A percentile compares a stretch with the other conserved stretches of the same genome.
Conservation (phyloP, 2,329 filamentous ascomycete species). For the Blastomyces silverae region DNA sequence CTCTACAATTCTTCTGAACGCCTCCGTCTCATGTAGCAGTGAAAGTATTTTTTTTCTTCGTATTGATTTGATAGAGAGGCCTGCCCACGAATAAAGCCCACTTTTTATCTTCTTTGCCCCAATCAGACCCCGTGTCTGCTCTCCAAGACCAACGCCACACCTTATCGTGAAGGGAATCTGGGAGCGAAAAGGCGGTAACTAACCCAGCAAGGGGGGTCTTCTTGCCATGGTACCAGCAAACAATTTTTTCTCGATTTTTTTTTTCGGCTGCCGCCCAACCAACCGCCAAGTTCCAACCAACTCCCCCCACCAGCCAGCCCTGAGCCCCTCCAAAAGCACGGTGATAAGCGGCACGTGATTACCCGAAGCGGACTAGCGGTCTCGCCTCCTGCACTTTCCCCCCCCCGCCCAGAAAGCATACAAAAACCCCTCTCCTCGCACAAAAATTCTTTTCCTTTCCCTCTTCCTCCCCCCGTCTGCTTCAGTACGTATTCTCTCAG, state of each 20-base stretch:
- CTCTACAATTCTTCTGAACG: constrained; percentile 14
- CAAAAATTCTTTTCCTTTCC: constrained; percentile 31
- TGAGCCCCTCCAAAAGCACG: constrained; percentile 29
- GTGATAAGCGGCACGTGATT: constrained; percentile 22
- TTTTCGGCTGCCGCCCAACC: no score
- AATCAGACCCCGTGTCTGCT: not conserved
- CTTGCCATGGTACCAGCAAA: no score
- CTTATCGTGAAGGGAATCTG: not conserved
- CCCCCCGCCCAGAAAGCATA: constrained; percentile 46
- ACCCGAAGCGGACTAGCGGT: constrained; percentile 21
- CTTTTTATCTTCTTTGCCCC: not conserved
- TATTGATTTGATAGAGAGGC: not conserved
- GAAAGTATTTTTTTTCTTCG: constrained; percentile 15
- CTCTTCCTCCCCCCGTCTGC: constrained; percentile 37
- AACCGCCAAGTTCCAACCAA: no score
- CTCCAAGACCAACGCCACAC: constrained; percentile 8
- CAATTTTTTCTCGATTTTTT: not conserved
- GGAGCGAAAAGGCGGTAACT: not conserved
- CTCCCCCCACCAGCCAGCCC: constrained; percentile 12
- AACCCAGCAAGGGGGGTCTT: not conserved
- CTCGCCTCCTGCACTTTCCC: constrained; percentile 34
- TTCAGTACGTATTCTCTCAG: constrained; percentile 41
- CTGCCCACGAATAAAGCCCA: not conserved
- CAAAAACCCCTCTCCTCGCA: constrained; percentile 39
- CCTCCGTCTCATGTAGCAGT: no score